Conservation (phyloP, 169 alveolate species). For the Cryptosporidium ryanae region DNA sequence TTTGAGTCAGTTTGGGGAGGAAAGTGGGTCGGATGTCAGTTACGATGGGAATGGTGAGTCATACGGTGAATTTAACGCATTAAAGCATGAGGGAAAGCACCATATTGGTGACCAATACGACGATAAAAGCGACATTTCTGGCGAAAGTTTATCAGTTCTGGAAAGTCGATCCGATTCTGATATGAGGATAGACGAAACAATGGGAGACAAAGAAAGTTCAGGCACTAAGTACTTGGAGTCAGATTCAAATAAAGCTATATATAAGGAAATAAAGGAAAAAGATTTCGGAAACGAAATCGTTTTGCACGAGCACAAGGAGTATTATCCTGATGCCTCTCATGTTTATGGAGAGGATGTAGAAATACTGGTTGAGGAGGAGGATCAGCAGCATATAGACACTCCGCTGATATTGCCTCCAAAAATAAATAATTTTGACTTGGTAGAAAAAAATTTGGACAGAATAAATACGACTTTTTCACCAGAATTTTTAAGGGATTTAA, state of each 20-base stretch:
- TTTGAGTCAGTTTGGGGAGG: conserved; percentile 76
- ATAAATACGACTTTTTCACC: conserved; percentile 92
- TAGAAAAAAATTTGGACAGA: conserved; percentile 84
- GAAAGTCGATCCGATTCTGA: conserved; percentile 11
- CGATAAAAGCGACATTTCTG: conserved; percentile 84
- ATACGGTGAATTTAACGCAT: background rate
- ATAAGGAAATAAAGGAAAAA: conserved; percentile 18
- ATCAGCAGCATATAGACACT: conserved; percentile 96
- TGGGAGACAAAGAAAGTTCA: conserved; percentile 42
- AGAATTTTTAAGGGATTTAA: conserved; percentile 92
- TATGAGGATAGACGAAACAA: background rate
- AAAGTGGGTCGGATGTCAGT: conserved; percentile 44
- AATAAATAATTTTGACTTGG: conserved; percentile 88
- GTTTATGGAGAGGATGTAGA: conserved; percentile 93
- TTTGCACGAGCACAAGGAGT: conserved; percentile 93
- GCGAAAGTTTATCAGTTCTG: conserved; percentile 74
- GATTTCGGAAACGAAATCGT: conserved; percentile 77
- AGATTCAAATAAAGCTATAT: conserved; percentile 7
- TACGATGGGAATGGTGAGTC: background rate
- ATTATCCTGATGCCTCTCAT: conserved; percentile 93
- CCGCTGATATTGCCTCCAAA: conserved; percentile 97
- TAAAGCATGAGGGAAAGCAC: conserved; percentile 37
- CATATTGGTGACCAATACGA: conserved; percentile 81
- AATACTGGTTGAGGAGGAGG: conserved; percentile 95
- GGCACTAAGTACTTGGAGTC: conserved; percentile 80